Conservation (phyloP, 257 asterid genomes). For the Vinca minor region DNA sequence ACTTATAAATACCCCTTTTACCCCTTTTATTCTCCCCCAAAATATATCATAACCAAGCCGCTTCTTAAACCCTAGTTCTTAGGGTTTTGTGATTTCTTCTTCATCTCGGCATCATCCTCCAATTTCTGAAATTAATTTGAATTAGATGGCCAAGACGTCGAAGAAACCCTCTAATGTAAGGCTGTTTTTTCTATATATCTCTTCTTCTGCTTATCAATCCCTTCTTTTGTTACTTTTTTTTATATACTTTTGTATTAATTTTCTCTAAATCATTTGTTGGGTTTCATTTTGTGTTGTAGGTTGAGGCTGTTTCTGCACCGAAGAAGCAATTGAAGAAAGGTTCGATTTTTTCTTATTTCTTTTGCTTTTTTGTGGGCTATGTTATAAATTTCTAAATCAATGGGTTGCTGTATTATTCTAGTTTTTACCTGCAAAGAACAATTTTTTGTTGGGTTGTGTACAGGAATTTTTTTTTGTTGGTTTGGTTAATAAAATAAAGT, state of each 20-base stretch:
- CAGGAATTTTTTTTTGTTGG: not conserved
- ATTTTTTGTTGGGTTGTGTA: not conserved
- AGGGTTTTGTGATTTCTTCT: constrained; percentile 16
- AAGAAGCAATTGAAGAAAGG: constrained; percentile 55
- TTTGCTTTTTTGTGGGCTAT: constrained; percentile 2
- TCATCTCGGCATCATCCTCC: not conserved
- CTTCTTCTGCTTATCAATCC: not conserved
- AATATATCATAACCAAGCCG: too few relatives aligned
- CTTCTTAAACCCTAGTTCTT: constrained; percentile 21
- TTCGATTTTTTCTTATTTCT: not conserved
- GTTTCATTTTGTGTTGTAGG: constrained; percentile 18
- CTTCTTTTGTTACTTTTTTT: not conserved
- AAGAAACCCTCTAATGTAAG: constrained; percentile 17
- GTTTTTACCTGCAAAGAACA: not conserved
- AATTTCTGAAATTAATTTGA: not conserved
- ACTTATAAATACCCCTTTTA: not conserved
- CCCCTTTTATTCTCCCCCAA: not conserved
- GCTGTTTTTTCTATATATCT: not conserved
- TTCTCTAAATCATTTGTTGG: not conserved
- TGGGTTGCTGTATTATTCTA: not conserved
- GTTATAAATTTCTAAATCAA: too few relatives aligned
- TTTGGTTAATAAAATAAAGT: not conserved
- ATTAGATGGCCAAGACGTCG: constrained; percentile 28
- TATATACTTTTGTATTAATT: not conserved
- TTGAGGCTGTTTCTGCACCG: constrained; percentile 26